Percentiles rank a stretch among this genome's conserved stretches.
Conservation (phyloP, 2,329 filamentous ascomycete species). For the Penicillium sp. region DNA sequence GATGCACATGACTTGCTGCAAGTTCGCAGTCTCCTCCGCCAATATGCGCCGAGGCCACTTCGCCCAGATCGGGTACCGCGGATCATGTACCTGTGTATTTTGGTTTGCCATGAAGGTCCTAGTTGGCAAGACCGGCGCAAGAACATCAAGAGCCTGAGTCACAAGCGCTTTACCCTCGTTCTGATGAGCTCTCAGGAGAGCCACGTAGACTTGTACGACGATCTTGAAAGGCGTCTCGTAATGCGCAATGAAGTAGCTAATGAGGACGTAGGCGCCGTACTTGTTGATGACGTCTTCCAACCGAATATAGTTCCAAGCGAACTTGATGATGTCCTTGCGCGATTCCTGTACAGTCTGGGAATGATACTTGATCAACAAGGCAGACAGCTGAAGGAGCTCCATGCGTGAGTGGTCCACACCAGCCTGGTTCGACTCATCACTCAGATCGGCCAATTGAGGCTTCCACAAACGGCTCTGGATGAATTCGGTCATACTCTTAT, state of each 20-base stretch:
- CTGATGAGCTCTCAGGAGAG: slow-evolving; percentile 82
- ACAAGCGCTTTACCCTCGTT: slow-evolving; percentile 87
- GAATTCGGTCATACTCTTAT: slow-evolving; percentile 75
- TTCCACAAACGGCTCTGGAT: slow-evolving; percentile 93
- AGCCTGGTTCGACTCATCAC: slow-evolving; percentile 72
- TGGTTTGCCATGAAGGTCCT: too few relatives aligned
- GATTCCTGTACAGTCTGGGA: slow-evolving; percentile 78
- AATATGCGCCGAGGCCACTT: slow-evolving; percentile 82
- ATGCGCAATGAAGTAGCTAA: slow-evolving; percentile 93
- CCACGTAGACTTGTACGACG: slow-evolving; percentile 86
- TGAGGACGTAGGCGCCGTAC: slow-evolving; percentile 91
- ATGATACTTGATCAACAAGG: slow-evolving; percentile 91
- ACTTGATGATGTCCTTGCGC: slow-evolving; percentile 97
- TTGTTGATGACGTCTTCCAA: slow-evolving; percentile 99
- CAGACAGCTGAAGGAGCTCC: slow-evolving; percentile 89
- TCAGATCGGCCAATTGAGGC: slow-evolving; percentile 68
- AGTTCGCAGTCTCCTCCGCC: slow-evolving; percentile 86
- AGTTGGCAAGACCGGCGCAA: slow-evolving; percentile 92
- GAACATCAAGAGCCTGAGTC: slow-evolving; percentile 84
- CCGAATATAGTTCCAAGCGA: slow-evolving; percentile 95
- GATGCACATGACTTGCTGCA: slow-evolving; percentile 92
- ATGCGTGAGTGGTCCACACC: slow-evolving; percentile 93
- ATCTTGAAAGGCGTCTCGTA: slow-evolving; percentile 97
- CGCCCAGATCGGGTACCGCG: slow-evolving; percentile 73
- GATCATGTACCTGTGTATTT: too few relatives aligned